Evolutionary conservation across 1,284 basidiomycete species (phyloP).

Genomic region (Puccinia novopanici): DNA sequence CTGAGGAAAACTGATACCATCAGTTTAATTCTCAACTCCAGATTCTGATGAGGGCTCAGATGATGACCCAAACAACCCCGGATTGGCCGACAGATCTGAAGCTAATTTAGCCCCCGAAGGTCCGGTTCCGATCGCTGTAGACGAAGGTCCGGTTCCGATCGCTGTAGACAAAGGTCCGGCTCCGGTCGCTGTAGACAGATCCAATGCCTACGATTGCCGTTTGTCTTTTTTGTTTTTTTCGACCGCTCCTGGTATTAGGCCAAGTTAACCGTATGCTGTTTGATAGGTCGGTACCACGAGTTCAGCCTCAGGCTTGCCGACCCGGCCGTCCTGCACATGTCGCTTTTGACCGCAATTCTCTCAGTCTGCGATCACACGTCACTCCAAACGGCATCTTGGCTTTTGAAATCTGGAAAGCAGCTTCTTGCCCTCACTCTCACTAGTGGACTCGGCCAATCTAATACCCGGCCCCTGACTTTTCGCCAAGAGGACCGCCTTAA

Average conservation of each 20-base stretch:
- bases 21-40: neutral
- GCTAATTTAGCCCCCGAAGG: too few species aligned
- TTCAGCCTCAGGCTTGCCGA: slow-evolving; percentile 23
- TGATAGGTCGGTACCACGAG: slow-evolving; percentile 18
- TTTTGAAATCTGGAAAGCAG: slow-evolving; percentile 18
- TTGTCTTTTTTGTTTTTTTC: neutral
- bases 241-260: neutral
- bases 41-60: neutral
- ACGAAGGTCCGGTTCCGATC: too few species aligned
- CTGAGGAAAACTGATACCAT: too few species aligned
- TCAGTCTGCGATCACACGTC: slow-evolving; percentile 30
- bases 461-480: neutral
- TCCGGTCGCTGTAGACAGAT: neutral
- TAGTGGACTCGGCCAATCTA: neutral
- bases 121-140: too few species aligned
- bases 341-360: slow-evolving; percentile 1
- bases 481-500: slow-evolving; percentile 7
- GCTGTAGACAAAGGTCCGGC: neutral
- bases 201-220: slow-evolving; percentile 7
- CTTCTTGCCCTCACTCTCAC: neutral
- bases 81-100: too few species aligned
- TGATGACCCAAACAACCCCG: too few species aligned
- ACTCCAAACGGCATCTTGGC: slow-evolving; percentile 6
- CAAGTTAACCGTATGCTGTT: neutral
- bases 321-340: slow-evolving; percentile 17